Conservation (phyloP, 345 rosid species). For the Citropsis articulata region DNA sequence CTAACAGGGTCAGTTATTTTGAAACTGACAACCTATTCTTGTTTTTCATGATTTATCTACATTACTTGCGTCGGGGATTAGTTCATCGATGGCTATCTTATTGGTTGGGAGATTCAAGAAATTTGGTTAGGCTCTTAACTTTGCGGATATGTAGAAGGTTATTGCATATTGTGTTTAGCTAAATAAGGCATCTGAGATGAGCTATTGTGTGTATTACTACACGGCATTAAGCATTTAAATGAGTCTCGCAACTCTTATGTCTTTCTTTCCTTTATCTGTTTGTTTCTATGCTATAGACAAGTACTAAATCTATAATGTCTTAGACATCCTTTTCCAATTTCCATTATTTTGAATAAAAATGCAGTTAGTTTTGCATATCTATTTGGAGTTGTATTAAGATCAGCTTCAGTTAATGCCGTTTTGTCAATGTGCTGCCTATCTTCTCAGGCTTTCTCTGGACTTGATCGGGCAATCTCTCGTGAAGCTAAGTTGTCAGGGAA, state of each 20-base stretch:
- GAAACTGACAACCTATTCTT: background rate
- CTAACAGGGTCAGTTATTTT: background rate
- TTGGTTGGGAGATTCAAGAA: background rate
- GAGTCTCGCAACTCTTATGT: background rate
- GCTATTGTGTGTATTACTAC: background rate
- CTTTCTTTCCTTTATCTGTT: background rate
- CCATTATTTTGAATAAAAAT: background rate
- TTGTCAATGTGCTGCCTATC: constrained; percentile 16
- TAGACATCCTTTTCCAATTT: background rate
- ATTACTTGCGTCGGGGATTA: background rate
- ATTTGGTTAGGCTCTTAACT: background rate
- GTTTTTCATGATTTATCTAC: background rate
- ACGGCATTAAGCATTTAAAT: background rate
- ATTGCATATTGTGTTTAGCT: background rate
- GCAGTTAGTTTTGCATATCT: background rate
- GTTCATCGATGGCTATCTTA: background rate
- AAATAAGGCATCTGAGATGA: background rate
- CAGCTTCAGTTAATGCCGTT: background rate
- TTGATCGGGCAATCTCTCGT: constrained; percentile 55
- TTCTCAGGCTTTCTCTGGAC: constrained; percentile 93
- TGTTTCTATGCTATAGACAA: background rate
- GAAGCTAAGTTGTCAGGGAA: constrained; percentile 61
- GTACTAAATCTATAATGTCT: background rate
- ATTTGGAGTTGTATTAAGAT: background rate
- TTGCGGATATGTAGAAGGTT: background rate